Conservation (phyloP, 2,329 filamentous ascomycete species). For the Blastomyces gilchristii region DNA sequence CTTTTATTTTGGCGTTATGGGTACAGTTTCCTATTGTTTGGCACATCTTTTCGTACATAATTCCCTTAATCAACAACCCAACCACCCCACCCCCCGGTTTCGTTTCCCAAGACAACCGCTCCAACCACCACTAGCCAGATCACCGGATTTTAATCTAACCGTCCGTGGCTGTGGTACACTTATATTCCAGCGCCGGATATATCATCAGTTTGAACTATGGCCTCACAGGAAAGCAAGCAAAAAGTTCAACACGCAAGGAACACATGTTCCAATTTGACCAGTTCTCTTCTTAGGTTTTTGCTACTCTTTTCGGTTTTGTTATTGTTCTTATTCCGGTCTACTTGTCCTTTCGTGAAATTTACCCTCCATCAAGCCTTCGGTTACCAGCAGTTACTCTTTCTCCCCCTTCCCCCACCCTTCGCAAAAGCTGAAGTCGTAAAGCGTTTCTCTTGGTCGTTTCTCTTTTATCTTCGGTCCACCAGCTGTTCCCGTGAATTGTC, state of each 20-base stretch:
- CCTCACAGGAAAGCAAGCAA: background rate
- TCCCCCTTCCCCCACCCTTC: background rate
- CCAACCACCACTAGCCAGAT: background rate
- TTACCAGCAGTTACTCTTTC: background rate
- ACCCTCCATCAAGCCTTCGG: background rate
- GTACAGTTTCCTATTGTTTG: background rate
- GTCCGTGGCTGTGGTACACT: background rate
- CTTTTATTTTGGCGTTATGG: background rate
- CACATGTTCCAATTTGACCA: background rate
- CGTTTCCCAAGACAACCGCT: background rate
- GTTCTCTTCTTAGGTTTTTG: background rate
- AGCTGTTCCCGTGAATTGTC: background rate
- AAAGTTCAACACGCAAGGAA: conserved; percentile 1
- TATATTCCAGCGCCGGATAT: background rate
- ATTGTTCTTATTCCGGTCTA: background rate
- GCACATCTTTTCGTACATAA: background rate
- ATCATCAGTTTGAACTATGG: background rate
- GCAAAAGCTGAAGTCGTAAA: background rate
- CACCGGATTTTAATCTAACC: too few relatives aligned
- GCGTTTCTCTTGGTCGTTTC: background rate
- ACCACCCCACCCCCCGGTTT: too few relatives aligned
- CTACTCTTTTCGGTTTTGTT: background rate
- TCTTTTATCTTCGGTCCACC: background rate
- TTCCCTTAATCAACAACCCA: too few relatives aligned
- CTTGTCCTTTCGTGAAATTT: background rate